Percentiles rank a stretch among this genome's conserved stretches.
These are phyloP conservation scores for Hanseniaspora sp. DNA, from an alignment of 1,139 yeast species.

Conservation along the genomic window DNA sequence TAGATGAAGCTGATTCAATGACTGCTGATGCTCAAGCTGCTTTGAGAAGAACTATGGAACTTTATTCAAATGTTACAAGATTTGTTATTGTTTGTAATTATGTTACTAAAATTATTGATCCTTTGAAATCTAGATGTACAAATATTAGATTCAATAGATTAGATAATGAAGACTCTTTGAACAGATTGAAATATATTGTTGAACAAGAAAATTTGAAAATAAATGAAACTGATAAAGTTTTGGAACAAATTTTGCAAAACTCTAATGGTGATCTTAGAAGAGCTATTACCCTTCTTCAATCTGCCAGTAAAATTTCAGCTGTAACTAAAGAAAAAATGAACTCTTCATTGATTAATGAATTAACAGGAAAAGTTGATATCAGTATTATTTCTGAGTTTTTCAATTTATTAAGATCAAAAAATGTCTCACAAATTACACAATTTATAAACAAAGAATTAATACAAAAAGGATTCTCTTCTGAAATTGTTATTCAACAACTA, in stretches of 20 bases:
- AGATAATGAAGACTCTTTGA: conserved; percentile 58
- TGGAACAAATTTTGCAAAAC: conserved; percentile 52
- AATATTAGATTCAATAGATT: conserved; percentile 81
- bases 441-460: conserved; percentile 44
- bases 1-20: conserved; percentile 98
- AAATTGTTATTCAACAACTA: conserved; percentile 64
- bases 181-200: conserved; percentile 50
- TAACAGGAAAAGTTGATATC: conserved; percentile 78
- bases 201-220: conserved; percentile 39
- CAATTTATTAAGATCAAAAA: conserved; percentile 30
- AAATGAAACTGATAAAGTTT: conserved; percentile 37
- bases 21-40: conserved; percentile 98
- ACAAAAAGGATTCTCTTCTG: conserved; percentile 77
- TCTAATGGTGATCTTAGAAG: conserved; percentile 86
- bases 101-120: conserved; percentile 91
- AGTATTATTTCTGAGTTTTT: conserved; percentile 39
- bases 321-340: conserved; percentile 18
- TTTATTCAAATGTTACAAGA: conserved; percentile 78
- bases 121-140: conserved; percentile 90
- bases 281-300: conserved; percentile 83
- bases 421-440: conserved; percentile 35
- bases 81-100: conserved; percentile 91
- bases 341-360: conserved; percentile 39
- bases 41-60: conserved; percentile 91
- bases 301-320: conserved; percentile 57